Base-by-base conservation (phyloP, 257 asterid genomes). In the Jasminum sambac region DNA sequence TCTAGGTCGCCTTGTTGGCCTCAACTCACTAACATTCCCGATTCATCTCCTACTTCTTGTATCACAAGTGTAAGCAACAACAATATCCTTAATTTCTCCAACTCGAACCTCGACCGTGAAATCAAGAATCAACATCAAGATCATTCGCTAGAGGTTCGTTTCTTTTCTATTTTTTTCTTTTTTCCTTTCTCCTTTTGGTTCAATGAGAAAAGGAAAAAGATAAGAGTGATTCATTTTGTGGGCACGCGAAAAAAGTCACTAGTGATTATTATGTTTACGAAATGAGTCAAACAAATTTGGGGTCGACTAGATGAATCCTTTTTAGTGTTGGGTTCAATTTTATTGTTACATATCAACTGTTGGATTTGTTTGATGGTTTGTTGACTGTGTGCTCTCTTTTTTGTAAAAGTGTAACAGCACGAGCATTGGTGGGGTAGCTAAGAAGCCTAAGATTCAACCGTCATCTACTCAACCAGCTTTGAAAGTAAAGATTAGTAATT, bases 371-470 rank as follows among this genome's bases (percentile, higher is more conserved):
- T 37, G 10, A 8, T 17, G 26, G 8, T 64, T 40, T 17, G 8
- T 64, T 64, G 30, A 26, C 11, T 72, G 14, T 55, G 23, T 21
- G 23, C 11, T 55, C 10, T 10, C 14, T 10, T 37, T 77, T n/a
- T 70, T 67, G 46, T 74, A 23, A 75, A 81, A 93, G 98, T 72
- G 89, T 80, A 87, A 88, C 82, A 86, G 94, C 86, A 82, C 86
- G 42, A 70, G 84, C 37, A 73, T 57, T 43, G 95, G 90, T 68
- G 91, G 94, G 83, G 87, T 75, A 80, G 50, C 89, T 17, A 93
- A 93, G 95, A 94, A 90, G 88, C 91, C 96, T 68, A 94, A 92
- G 91, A 88, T 90, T 80, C 95, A 89, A 58, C 88, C 86, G 42
- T 86, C 93, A 26, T 70, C 98, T 83, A 70, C 89, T 48, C 95